Conservation (phyloP, 2,329 filamentous ascomycete species). For the Penicillium oxalicum region DNA sequence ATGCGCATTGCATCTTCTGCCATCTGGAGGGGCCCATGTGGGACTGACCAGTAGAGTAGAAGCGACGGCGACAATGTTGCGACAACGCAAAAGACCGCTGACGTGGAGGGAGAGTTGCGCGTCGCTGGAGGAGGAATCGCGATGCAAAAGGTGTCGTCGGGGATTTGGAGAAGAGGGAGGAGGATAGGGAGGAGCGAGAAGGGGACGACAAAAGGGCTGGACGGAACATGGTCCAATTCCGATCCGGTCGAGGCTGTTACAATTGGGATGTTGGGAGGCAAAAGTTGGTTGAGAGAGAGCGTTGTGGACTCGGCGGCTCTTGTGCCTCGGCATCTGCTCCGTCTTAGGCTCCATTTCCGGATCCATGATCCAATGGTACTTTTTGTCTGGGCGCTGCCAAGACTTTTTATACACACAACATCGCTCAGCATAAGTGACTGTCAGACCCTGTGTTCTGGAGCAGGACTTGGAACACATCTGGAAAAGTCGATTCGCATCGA, state of each 20-base stretch:
- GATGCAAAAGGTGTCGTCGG: conserved; percentile 11
- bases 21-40: too few species aligned
- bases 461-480: too few species aligned
- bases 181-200: conserved; percentile 1
- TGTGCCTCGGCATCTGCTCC: conserved; percentile 13
- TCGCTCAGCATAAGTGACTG: too few species aligned
- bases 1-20: too few species aligned
- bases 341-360: background rate
- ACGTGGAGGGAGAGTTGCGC: background rate
- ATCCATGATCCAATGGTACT: background rate
- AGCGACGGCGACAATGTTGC: background rate
- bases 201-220: background rate
- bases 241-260: background rate
- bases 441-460: too few species aligned
- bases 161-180: background rate
- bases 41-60: conserved; percentile 11
- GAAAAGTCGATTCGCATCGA: too few species aligned
- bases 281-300: conserved; percentile 9
- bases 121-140: conserved; percentile 8
- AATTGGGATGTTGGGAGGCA: conserved; percentile 10
- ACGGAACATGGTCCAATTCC: conserved; percentile 12
- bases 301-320: conserved; percentile 4
- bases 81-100: background rate
- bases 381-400: background rate
- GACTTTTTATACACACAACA: background rate